phyloP scores from a whole-genome alignment of 2,329 filamentous ascomycete species.

The Fusarium circinatum region DNA sequence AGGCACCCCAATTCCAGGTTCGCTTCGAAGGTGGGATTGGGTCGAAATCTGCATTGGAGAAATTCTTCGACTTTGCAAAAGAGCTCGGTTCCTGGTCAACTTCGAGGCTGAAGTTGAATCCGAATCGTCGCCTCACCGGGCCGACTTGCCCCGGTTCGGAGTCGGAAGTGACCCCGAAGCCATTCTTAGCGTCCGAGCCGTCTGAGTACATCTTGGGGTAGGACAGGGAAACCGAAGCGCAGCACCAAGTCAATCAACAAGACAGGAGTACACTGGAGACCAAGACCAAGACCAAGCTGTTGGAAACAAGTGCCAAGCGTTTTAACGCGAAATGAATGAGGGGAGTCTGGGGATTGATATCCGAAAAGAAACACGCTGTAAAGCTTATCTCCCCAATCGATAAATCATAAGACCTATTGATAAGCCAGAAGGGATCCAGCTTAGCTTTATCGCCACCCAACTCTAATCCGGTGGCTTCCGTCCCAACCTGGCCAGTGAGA shows the following conservation, averaged over 20 bases:
- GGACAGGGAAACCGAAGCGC: neutral
- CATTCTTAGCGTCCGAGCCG: slow-evolving; percentile 2
- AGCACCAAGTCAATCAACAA: neutral
- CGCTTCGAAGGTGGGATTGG: slow-evolving; percentile 7
- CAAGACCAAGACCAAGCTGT: neutral
- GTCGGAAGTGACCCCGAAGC: slow-evolving; percentile 1
- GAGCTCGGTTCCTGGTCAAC: slow-evolving; percentile 4
- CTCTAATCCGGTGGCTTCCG: neutral
- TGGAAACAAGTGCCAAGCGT: neutral
- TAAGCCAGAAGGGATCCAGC: neutral
- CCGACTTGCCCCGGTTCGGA: neutral
- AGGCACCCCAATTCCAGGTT: slow-evolving; percentile 11
- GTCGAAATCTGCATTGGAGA: slow-evolving; percentile 4
- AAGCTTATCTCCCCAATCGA: neutral
- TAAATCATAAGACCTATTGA: neutral
- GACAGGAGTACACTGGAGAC: neutral
- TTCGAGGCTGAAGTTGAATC: slow-evolving; percentile 8
- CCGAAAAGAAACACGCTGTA: neutral
- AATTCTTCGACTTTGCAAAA: neutral
- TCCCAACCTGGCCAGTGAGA: neutral
- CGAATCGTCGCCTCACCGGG: neutral
- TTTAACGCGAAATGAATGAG: neutral
- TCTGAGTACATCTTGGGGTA: neutral
- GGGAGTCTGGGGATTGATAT: neutral
- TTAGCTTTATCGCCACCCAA: neutral